Evolutionary conservation across 164 flowering plant genomes (phyloP).

Genomic region (Pachysandra terminalis): DNA sequence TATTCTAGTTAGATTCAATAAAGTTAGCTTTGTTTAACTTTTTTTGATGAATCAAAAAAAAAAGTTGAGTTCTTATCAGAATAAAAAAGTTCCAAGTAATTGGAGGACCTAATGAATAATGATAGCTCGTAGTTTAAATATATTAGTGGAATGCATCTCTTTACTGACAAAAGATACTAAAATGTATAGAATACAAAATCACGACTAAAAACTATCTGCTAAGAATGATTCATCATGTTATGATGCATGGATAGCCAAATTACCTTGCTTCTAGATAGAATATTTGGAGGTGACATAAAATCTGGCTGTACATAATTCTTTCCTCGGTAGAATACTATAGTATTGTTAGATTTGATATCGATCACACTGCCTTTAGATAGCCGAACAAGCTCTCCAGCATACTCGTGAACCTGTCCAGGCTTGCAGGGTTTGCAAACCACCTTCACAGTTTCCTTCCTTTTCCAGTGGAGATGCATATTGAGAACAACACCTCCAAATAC

Average conservation of each 20-base stretch:
- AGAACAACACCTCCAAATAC: constrained; percentile 97
- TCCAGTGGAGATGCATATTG: constrained; percentile 98
- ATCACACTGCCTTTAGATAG: constrained; percentile 83
- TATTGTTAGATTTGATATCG: constrained; percentile 69
- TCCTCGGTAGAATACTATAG: constrained; percentile 79
- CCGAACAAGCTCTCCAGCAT: constrained; percentile 78
- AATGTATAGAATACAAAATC: no score
- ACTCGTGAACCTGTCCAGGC: constrained; percentile 80
- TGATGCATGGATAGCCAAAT: constrained; percentile 5
- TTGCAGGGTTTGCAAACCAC: constrained; percentile 82
- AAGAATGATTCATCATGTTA: not conserved
- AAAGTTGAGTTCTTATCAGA: no score
- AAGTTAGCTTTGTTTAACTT: no score
- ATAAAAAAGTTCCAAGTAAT: no score
- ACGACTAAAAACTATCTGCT: no score
- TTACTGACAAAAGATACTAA: no score
- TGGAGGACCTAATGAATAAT: no score
- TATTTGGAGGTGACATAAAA: constrained; percentile 86
- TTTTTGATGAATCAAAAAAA: no score
- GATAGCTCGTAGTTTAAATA: no score
- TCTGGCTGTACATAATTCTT: constrained; percentile 87
- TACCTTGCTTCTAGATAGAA: constrained; percentile 86
- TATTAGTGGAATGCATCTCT: no score
- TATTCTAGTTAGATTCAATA: no score
- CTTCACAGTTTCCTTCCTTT: constrained; percentile 89